phyloP scores from a whole-genome alignment of 1,284 basidiomycete genomes.

The Fomitopsis schrenkii region DNA sequence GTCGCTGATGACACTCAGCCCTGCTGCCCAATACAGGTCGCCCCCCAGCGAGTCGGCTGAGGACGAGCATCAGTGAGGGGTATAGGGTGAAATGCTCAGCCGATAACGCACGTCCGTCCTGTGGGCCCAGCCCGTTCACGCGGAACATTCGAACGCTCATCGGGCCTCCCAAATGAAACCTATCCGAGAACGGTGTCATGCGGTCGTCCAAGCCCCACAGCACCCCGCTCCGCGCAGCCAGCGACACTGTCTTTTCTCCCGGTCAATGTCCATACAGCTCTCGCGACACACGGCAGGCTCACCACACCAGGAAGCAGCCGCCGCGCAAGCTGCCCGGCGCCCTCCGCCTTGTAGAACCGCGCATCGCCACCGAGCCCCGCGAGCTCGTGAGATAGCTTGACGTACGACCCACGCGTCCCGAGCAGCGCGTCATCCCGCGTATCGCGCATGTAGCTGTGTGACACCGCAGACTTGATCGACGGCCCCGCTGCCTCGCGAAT shows the following conservation, averaged over 20 bases:
- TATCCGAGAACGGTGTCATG: constrained; percentile 68
- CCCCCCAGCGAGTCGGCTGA: constrained; percentile 84
- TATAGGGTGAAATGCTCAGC: background rate
- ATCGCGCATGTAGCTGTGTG: constrained; percentile 76
- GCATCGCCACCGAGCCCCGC: constrained; percentile 78
- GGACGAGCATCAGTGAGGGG: background rate
- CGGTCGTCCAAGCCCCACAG: constrained; percentile 48
- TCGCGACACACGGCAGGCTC: constrained; percentile 23
- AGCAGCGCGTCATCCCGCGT: constrained; percentile 74
- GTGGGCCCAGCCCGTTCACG: constrained; percentile 81
- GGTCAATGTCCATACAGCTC: constrained; percentile 1
- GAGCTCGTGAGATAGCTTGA: constrained; percentile 68
- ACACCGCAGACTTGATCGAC: constrained; percentile 80
- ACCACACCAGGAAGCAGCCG: constrained; percentile 53
- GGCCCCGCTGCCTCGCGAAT: constrained; percentile 81
- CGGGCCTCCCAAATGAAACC: constrained; percentile 93
- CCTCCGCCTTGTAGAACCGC: constrained; percentile 70
- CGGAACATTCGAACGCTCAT: constrained; percentile 87
- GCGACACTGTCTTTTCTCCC: constrained; percentile 50
- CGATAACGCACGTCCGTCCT: constrained; percentile 61
- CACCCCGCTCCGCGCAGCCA: constrained; percentile 60
- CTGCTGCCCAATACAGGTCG: constrained; percentile 83
- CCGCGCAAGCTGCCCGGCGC: constrained; percentile 64
- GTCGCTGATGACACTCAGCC: constrained; percentile 77
- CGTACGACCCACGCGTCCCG: constrained; percentile 60